phyloP scores from a whole-genome alignment of 2,329 filamentous ascomycete species.

The Colletotrichum graminicola region DNA sequence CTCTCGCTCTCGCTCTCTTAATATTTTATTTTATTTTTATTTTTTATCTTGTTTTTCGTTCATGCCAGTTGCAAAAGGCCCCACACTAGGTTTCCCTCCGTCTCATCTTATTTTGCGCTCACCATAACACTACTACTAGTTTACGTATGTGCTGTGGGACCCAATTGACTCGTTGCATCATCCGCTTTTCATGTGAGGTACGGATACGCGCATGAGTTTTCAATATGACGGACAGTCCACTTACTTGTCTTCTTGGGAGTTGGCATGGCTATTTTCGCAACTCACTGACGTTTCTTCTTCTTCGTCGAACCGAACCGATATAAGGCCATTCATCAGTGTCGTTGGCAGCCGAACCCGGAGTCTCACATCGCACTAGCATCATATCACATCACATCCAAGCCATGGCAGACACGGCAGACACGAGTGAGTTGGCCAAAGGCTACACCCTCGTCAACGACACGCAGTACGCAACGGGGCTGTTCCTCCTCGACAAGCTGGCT shows the following conservation, averaged over 20 bases:
- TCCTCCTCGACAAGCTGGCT: constrained; percentile 14
- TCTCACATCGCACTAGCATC: background rate
- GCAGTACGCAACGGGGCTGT: constrained; percentile 18
- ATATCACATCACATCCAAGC: background rate
- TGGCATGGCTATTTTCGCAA: background rate
- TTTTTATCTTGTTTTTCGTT: too few species aligned
- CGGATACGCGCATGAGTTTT: background rate
- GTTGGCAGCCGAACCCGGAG: too few species aligned
- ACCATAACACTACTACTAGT: background rate
- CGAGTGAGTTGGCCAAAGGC: constrained; percentile 13
- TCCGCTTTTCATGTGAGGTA: background rate
- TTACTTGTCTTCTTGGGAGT: background rate
- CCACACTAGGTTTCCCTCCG: background rate
- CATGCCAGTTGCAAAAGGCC: background rate
- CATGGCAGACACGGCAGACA: constrained; percentile 13
- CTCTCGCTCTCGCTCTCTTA: background rate
- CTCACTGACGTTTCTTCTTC: too few species aligned
- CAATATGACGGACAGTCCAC: background rate
- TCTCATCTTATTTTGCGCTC: background rate
- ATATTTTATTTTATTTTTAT: too few species aligned
- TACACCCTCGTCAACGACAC: constrained; percentile 26
- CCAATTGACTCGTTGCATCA: background rate
- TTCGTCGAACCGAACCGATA: background rate
- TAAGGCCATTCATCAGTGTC: background rate
- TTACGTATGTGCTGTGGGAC: background rate